Percentiles rank a stretch among this genome's conserved stretches.
These are phyloP conservation scores for Penicillium sp. DNA, from an alignment of 2,329 filamentous ascomycete genomes.

Conservation along the genomic window DNA sequence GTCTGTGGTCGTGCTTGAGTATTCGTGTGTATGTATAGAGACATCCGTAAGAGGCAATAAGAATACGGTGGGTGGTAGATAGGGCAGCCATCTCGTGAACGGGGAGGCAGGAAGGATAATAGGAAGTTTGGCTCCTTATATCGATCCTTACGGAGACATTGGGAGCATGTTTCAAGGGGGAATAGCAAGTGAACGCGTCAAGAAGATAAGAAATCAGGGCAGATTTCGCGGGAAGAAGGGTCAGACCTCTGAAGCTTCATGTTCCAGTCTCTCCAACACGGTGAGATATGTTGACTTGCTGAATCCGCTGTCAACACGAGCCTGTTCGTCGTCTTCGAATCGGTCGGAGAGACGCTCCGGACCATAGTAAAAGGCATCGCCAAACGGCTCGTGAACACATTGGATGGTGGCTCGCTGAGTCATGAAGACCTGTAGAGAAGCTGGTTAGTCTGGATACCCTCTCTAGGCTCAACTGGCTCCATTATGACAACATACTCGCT, in stretches of 20 bases:
- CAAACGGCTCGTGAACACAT: conserved; percentile 94
- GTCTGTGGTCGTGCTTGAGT: neutral
- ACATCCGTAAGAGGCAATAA: neutral
- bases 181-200: conserved; percentile 20
- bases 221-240: conserved; percentile 37
- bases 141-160: conserved; percentile 12
- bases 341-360: conserved; percentile 83
- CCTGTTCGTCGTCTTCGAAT: conserved; percentile 72
- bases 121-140: neutral
- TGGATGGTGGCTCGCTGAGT: conserved; percentile 80
- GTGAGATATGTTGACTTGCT: conserved; percentile 57
- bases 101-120: neutral
- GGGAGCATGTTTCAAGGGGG: conserved; percentile 5
- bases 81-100: neutral
- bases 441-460: conserved; percentile 13
- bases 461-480: neutral
- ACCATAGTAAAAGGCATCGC: conserved; percentile 94
- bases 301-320: conserved; percentile 52
- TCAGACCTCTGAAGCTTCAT: conserved; percentile 74
- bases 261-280: conserved; percentile 77
- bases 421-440: conserved; percentile 81
- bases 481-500: conserved; percentile 69
- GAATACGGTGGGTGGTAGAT: neutral
- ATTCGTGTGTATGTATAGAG: neutral
- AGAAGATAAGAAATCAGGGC: conserved; percentile 32